phyloP scores from a whole-genome alignment of 2,329 filamentous ascomycete species.

The Akanthomyces uredinophilus region DNA sequence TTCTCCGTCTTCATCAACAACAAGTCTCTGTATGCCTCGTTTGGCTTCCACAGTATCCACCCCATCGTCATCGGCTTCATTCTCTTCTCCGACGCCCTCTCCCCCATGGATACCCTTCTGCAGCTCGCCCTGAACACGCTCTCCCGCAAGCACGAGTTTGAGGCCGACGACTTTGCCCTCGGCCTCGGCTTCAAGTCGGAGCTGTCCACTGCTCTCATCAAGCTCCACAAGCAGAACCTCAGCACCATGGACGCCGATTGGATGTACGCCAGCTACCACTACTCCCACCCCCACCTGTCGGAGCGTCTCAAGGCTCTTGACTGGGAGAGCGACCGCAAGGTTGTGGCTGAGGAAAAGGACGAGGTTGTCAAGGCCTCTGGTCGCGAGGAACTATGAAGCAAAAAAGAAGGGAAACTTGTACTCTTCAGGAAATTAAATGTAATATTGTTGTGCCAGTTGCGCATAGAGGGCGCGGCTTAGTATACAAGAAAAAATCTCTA shows the following conservation, averaged over 20 bases:
- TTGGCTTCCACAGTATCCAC: conserved; percentile 77
- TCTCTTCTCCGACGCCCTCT: conserved; percentile 93
- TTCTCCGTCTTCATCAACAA: conserved; percentile 99
- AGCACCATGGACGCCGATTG: conserved; percentile 98
- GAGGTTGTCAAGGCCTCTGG: conserved; percentile 64
- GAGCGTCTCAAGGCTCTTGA: conserved; percentile 88
- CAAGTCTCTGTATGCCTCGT: conserved; percentile 79
- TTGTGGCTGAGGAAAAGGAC: conserved; percentile 34
- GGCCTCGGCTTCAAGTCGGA: conserved; percentile 78
- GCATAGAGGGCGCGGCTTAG: background rate
- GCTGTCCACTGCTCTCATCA: conserved; percentile 83
- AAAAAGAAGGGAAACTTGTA: background rate
- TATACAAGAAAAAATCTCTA: background rate
- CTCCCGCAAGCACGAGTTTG: conserved; percentile 90
- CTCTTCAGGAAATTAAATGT: background rate
- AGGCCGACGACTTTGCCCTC: conserved; percentile 87
- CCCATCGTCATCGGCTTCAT: conserved; percentile 97
- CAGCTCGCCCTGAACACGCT: conserved; percentile 95
- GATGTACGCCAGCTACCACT: conserved; percentile 98
- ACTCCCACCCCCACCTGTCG: conserved; percentile 92
- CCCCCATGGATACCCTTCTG: conserved; percentile 88
- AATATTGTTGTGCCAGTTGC: background rate
- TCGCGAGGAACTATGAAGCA: conserved; percentile 61
- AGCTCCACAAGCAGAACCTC: conserved; percentile 96
- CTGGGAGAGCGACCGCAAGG: conserved; percentile 63